phyloP scores from a whole-genome alignment of 805 yeast species.

The Wickerhamomyces silvicola region DNA sequence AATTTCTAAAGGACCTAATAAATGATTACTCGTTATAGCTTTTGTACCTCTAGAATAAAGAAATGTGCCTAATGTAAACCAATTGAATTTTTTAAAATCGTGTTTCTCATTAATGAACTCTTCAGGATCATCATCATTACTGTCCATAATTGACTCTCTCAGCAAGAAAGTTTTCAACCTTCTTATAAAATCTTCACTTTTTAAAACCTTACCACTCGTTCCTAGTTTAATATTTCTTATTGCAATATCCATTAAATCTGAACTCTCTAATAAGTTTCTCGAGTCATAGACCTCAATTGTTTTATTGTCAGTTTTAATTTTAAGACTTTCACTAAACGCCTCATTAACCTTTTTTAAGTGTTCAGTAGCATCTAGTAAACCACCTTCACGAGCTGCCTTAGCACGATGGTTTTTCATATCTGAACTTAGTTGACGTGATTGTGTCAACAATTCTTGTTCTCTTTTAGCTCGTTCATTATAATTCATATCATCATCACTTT shows the following conservation, averaged over 20 bases:
- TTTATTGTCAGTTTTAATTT: conserved; percentile 29
- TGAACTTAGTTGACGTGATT: conserved; percentile 25
- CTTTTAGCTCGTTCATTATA: conserved; percentile 3
- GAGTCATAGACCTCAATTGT: conserved; percentile 55
- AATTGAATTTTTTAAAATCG: conserved; percentile 43
- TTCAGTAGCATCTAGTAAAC: conserved; percentile 39
- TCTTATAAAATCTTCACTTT: conserved; percentile 39
- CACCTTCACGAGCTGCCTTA: conserved; percentile 52
- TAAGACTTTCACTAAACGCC: conserved; percentile 37
- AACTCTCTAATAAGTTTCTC: conserved; percentile 51
- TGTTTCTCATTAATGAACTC: conserved; percentile 20
- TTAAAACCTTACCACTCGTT: conserved; percentile 43
- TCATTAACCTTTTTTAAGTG: conserved; percentile 40
- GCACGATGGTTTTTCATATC: conserved; percentile 34
- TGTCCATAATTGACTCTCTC: conserved; percentile 22
- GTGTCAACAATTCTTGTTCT: conserved; percentile 26
- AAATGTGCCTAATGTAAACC: conserved; percentile 53
- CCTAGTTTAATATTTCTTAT: conserved; percentile 57
- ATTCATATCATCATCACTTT: not conserved
- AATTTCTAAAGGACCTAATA: conserved; percentile 65
- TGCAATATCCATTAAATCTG: conserved; percentile 58
- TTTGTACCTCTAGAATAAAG: conserved; percentile 39
- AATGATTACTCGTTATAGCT: conserved; percentile 49
- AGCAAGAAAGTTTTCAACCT: conserved; percentile 33
- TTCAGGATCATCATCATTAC: conserved; percentile 21